These are phyloP conservation scores for Zychaea mexicana DNA, from an alignment of 371 early-diverging fungal species.

Conservation along the genomic window DNA sequence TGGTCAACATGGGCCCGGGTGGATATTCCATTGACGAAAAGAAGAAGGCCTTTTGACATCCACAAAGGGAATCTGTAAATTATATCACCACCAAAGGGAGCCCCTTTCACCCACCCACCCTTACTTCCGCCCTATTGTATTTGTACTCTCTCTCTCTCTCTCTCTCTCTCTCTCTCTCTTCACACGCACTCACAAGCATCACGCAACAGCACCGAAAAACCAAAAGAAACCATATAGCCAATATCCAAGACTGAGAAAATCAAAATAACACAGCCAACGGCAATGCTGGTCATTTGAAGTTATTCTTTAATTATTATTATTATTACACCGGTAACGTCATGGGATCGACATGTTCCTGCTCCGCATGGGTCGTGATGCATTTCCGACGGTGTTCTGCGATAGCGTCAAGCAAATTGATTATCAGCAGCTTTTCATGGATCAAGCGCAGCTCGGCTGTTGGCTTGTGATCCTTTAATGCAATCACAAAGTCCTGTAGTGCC, in stretches of 20 bases:
- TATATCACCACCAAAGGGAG: too few species aligned
- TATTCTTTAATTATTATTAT: not conserved
- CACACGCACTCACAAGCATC: too few species aligned
- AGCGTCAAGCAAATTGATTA: conserved; percentile 27
- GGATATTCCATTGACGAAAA: conserved; percentile 91
- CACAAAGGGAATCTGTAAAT: too few species aligned
- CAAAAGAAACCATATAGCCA: not conserved
- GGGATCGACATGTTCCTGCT: not conserved
- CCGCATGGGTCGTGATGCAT: not conserved
- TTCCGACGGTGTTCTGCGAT: conserved; percentile 13
- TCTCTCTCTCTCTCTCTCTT: not conserved
- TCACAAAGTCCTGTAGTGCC: conserved; percentile 26
- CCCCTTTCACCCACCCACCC: too few species aligned
- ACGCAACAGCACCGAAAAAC: too few species aligned
- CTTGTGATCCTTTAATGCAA: conserved; percentile 11
- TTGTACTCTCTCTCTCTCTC: not conserved
- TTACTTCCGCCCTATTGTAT: too few species aligned
- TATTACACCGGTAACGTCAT: too few species aligned
- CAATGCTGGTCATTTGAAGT: not conserved
- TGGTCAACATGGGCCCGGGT: conserved; percentile 90
- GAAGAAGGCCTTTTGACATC: conserved; percentile 89
- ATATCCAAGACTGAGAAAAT: too few species aligned
- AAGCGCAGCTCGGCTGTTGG: conserved; percentile 9
- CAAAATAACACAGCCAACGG: too few species aligned
- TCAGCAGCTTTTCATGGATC: conserved; percentile 36